Evolutionary conservation across 2,329 filamentous ascomycete species (phyloP), one percentile per base, ranked within the genome.

Genomic region (Triangularia setosa): DNA sequence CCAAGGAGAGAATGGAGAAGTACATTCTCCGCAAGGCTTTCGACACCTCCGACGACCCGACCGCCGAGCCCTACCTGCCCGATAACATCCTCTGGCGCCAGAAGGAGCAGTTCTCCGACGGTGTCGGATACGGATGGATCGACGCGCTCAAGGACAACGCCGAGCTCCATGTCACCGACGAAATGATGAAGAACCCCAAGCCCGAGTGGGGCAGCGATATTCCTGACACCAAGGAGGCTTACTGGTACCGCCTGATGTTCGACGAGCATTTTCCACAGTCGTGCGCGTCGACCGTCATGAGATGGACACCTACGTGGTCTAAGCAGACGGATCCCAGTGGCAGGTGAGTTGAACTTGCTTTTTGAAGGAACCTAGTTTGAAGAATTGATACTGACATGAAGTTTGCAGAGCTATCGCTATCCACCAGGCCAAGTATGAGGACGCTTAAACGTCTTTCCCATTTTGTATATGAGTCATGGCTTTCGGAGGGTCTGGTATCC

Each of bases 101-200:
- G 80, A 99, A 99, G 87, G 95, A 99, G 83, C 95, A 99, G 81
- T 99, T 99, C 83, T 96, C 90, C 65, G 96, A 99, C 74, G 96
- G 95, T 76, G 95, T 99, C 64, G 95, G 95, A 64, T 99, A 99
- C 81, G 93, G 95, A 68, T 99, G 95, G 95, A 99, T 99, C 75
- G 95, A 99, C 75, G 91, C 89, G 6, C 87, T 99, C 73, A 98
- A 97, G 85, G 95, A 98, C 79, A 91, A 90, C 74, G 95, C 95
- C 33, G 93, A 96, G 80, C 78, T 88, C 69, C 87, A 95, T 64
- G 90, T 99, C 63, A 96, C 91, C 18, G 94, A 99, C 75, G 94
- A 98, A 83, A 93, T 96, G 88, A 92, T 98, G 90, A 93, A 93
- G 84, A 94, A 96, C 86, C 94, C 95, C 69, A 97, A 97, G 85